These are phyloP conservation scores for Verticillium dahliae DNA, from an alignment of 2,329 filamentous ascomycete genomes.

Conservation along the genomic window DNA sequence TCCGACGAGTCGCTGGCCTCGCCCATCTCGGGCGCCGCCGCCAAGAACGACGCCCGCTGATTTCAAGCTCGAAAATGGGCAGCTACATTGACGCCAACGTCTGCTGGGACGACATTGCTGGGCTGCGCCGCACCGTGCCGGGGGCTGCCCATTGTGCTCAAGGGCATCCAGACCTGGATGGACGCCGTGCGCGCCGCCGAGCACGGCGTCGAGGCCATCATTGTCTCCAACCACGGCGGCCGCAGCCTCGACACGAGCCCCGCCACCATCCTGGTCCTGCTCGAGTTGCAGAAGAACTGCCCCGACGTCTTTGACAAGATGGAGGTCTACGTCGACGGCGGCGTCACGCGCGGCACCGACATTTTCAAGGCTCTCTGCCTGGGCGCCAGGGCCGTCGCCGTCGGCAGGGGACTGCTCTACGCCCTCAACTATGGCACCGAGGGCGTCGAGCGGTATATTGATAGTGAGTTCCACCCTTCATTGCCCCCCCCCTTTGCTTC, in stretches of 20 bases:
- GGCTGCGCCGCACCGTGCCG: conserved; percentile 52
- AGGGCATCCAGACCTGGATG: conserved; percentile 61
- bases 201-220: conserved; percentile 57
- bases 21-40: conserved; percentile 42
- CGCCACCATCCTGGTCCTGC: conserved; percentile 49
- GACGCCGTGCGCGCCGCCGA: conserved; percentile 58
- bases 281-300: conserved; percentile 57
- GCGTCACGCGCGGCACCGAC: conserved; percentile 58
- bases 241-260: conserved; percentile 44
- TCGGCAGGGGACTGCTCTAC: conserved; percentile 56
- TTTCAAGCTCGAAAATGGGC: no score
- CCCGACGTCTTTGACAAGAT: conserved; percentile 53
- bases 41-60: conserved; percentile 42
- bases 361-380: conserved; percentile 62
- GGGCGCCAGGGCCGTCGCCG: conserved; percentile 56
- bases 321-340: conserved; percentile 60
- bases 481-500: neutral
- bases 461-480: conserved; percentile 34
- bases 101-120: conserved; percentile 57
- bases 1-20: conserved; percentile 39
- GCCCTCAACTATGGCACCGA: conserved; percentile 55
- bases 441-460: conserved; percentile 44
- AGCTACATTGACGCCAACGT: conserved; percentile 50
- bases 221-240: conserved; percentile 67
- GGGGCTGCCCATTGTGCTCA: conserved; percentile 55